phyloP scores from a whole-genome alignment of 768 basidiomycete genomes.

The Amanita rubescens region DNA sequence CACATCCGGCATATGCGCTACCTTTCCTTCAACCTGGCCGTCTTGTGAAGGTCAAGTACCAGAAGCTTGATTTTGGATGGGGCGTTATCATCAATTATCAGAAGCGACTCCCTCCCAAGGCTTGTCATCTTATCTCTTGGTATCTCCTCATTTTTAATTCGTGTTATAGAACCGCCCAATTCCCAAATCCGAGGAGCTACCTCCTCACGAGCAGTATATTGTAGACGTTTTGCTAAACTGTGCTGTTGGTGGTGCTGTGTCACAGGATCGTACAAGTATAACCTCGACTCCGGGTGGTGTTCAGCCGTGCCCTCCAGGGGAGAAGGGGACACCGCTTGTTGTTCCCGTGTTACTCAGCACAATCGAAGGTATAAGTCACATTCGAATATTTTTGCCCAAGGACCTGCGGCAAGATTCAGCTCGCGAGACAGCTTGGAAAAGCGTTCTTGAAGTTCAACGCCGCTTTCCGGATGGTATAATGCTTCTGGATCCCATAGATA shows the following conservation, averaged over 20 bases:
- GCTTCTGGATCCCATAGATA: slow-evolving; percentile 83
- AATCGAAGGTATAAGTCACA: slow-evolving; percentile 76
- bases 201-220: slow-evolving; percentile 87
- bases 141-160: neutral
- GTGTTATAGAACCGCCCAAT: slow-evolving; percentile 50
- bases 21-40: slow-evolving; percentile 92
- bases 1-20: slow-evolving; percentile 90
- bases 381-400: slow-evolving; percentile 85
- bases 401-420: slow-evolving; percentile 73
- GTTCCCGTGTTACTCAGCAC: slow-evolving; percentile 87
- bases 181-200: slow-evolving; percentile 60
- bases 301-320: slow-evolving; percentile 61
- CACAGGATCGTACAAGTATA: slow-evolving; percentile 50
- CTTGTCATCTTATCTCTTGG: neutral
- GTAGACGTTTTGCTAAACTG: slow-evolving; percentile 88
- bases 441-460: slow-evolving; percentile 83
- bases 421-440: slow-evolving; percentile 84
- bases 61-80: slow-evolving; percentile 92
- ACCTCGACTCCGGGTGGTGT: slow-evolving; percentile 62
- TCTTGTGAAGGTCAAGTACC: slow-evolving; percentile 84
- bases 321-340: slow-evolving; percentile 78
- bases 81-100: slow-evolving; percentile 90
- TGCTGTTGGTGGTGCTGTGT: slow-evolving; percentile 48
- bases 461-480: slow-evolving; percentile 85
- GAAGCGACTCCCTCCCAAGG: slow-evolving; percentile 81